Conservation (phyloP, 2,329 filamentous ascomycete genomes). For the Grosmannia huntii region DNA sequence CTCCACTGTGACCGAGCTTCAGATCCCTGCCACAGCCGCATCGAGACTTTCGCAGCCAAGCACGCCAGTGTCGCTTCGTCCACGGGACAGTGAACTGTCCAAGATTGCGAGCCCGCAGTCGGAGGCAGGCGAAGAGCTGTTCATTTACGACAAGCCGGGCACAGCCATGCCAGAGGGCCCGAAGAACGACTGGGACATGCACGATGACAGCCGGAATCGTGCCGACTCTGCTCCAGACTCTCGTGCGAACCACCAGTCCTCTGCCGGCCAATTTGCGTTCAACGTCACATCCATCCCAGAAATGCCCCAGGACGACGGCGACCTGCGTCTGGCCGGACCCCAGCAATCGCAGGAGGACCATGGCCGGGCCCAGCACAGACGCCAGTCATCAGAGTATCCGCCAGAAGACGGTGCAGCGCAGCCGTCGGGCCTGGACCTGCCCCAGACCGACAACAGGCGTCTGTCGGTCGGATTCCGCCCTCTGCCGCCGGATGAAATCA, state of each 20-base stretch:
- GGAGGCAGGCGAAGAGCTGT: conserved; percentile 10
- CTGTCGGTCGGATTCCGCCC: conserved; percentile 68
- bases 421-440: conserved; percentile 34
- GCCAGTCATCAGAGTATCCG: conserved; percentile 17
- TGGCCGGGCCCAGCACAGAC: conserved; percentile 11
- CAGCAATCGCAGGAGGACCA: conserved; percentile 9
- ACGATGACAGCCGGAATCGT: not conserved
- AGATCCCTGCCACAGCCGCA: conserved; percentile 24
- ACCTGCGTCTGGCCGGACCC: not conserved
- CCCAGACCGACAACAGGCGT: conserved; percentile 40
- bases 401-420: conserved; percentile 10
- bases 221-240: not conserved
- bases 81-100: not conserved
- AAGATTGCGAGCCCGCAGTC: conserved; percentile 4
- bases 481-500: conserved; percentile 71
- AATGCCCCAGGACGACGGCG: conserved; percentile 17
- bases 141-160: conserved; percentile 11
- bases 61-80: conserved; percentile 1
- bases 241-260: not conserved
- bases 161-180: not conserved
- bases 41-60: conserved; percentile 11
- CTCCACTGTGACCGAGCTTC: conserved; percentile 17
- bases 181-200: not conserved
- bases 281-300: conserved; percentile 16
- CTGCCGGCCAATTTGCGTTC: not conserved